A percentile compares a stretch with the other conserved stretches of the same genome.
Evolutionary conservation across 148 eudicot species (phyloP).

Genomic region (Arctostaphylos glauca): DNA sequence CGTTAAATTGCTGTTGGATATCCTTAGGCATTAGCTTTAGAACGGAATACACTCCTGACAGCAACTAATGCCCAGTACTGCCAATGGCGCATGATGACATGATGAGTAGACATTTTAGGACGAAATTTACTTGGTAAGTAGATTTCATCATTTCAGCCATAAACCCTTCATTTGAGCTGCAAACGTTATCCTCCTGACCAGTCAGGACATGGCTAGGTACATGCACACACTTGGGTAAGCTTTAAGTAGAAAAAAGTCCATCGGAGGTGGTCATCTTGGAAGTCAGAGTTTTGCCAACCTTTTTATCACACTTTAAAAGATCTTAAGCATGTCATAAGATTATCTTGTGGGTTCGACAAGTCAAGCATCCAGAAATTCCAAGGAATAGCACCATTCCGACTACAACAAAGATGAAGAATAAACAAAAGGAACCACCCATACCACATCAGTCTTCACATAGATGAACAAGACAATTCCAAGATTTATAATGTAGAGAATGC

Average conservation of each 20-base stretch:
- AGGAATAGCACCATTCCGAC: neutral
- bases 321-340: neutral
- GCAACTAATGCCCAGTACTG: neutral
- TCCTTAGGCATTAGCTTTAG: neutral
- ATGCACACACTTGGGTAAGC: neutral
- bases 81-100: neutral
- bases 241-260: neutral
- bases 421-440: constrained; percentile 31
- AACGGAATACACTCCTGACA: neutral
- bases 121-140: neutral
- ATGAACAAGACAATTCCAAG: constrained; percentile 73
- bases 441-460: constrained; percentile 86
- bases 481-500: constrained; percentile 71
- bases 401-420: neutral
- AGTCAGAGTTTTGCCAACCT: neutral
- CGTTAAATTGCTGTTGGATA: neutral
- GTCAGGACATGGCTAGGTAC: neutral
- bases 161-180: neutral
- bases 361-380: neutral
- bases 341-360: neutral
- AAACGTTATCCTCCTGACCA: neutral
- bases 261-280: neutral
- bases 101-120: neutral
- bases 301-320: neutral
- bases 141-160: neutral